Evolutionary conservation across 2,329 filamentous ascomycete species (phyloP), one percentile per base, ranked within the genome.

Genomic region (Penicillium capsulatum): DNA sequence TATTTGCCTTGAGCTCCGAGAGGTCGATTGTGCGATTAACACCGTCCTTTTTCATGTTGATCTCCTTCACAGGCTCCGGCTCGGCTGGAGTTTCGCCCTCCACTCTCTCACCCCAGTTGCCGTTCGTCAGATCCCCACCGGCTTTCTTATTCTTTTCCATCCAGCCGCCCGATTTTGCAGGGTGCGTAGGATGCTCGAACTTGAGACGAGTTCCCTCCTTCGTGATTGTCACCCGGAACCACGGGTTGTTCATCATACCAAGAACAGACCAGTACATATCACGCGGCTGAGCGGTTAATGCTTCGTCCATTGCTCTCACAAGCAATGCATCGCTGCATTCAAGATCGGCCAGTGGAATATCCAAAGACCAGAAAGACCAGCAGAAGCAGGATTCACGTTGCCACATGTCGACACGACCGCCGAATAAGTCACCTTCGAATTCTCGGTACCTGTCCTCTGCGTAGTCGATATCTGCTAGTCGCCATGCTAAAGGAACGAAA

Each of bases 211-310:
- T 71, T 0, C 72, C 73, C 44, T 90, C 81, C 40, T 81, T 81
- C 36, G 80, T 77, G 38, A 96, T 84, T 2, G 81, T 79, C 1
- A 96, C 77, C 4, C 90, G 76, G 63, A 84, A 96, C 90, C 90
- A 96, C 0, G 87, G 86, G 54, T 95, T 95, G 66, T 95, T 95
- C 90, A 96, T 95, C 90, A 96, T 96, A 0, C 90, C 89, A 27
- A 95, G 69, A 2, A 94, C 88, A 44, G 81, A 89, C 90, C 90
- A 96, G 67, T 95, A 95, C 86, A 95, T 92, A 56, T 96, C 90
- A 45, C 86, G 76, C 3, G 90, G 90, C 60, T 94, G 88, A 0
- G 86, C 71, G 64, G 85, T 86, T 79, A 95, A 83, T 38, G 83
- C 78, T 50, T 95, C 90, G 53, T 96, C 90, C 88, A 95, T 94